Evolutionary conservation across 805 yeast species (phyloP), one percentile per base, ranked within the genome.

Genomic region (Saccharomycopsis fibuligera): DNA sequence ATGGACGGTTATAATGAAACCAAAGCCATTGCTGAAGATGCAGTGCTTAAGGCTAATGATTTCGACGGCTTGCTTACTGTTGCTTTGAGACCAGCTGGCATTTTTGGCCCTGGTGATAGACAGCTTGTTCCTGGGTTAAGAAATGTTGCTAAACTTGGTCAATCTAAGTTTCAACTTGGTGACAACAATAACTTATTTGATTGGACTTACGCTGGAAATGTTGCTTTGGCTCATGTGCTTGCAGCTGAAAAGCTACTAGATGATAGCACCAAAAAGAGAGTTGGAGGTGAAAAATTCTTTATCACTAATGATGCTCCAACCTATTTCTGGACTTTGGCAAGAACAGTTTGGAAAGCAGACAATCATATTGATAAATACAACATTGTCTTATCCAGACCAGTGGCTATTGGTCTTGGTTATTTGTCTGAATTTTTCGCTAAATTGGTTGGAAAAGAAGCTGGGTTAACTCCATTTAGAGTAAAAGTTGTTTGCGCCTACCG

Each of bases 1-100:
- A 89, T 93, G 97, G 99, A 93, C 63, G 95, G 95, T 1, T 93
- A 93, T 66, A 95, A 93, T 60, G 90, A 86, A 62, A 90, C 98
- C 8, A 93, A 93, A 64, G 96, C 96, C 8, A 73, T 74, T 53
- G 99, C 96, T 0, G 99, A 93, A 66, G 74, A 73, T 16, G 75
- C 81, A 68, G 96, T 89, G 2, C 72, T 90, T 60, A 68, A 75
- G 19, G 86, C 95, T 16, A 86, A 88, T 63, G 75, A 76, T 42
- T 67, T 68, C n/a, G 68, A 72, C 12, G 71, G 70, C 1, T 76
- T 90, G 55, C 68, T 75, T 43, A 93, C 99, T 0, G 84, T 86
- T 33, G 93, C 96, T 1, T 67, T 93, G 43, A 78, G 99, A 54
- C 99, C 99, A 1, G 96, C 99, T 1, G 99, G 99, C 35, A 89